Conservation (phyloP, 2,329 filamentous ascomycete genomes). For the Helminthosporium solani region DNA sequence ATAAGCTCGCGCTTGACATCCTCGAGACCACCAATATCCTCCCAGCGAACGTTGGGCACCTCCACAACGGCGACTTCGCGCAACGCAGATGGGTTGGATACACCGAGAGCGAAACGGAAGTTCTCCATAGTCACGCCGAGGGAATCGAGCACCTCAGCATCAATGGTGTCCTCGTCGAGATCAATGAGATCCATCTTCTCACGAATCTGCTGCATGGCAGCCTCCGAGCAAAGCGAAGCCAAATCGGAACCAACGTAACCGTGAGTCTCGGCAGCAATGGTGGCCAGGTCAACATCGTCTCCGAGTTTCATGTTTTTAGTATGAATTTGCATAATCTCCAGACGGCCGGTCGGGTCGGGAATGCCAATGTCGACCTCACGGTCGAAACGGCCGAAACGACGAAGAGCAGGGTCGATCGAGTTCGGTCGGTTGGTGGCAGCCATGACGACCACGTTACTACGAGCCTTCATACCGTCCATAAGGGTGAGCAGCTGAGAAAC, state of each 20-base stretch:
- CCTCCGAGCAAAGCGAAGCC: constrained; percentile 96
- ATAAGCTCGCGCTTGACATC: constrained; percentile 99
- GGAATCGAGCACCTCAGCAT: constrained; percentile 96
- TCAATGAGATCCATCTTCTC: constrained; percentile 99
- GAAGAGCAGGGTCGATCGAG: constrained; percentile 95
- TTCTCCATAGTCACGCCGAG: constrained; percentile 99
- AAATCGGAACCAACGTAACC: constrained; percentile 99
- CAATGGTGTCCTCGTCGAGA: constrained; percentile 97
- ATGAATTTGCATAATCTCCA: constrained; percentile 98
- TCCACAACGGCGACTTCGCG: constrained; percentile 99
- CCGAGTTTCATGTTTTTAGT: constrained; percentile 99
- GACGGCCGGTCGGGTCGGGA: constrained; percentile 94
- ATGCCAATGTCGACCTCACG: constrained; percentile 98
- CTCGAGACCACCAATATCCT: constrained; percentile 98
- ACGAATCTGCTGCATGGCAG: constrained; percentile 99
- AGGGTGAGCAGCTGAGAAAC: constrained; percentile 95
- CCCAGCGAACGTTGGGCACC: constrained; percentile 98
- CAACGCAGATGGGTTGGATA: constrained; percentile 97
- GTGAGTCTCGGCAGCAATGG: constrained; percentile 96
- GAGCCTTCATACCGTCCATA: constrained; percentile 99
- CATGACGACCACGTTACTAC: constrained; percentile 98
- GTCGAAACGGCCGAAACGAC: constrained; percentile 98
- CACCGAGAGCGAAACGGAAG: constrained; percentile 97
- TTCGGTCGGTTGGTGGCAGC: constrained; percentile 98
- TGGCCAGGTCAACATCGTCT: constrained; percentile 94